phyloP scores from a whole-genome alignment of 225 moss, liverwort and hornwort species.

The Lunularia cruciata region DNA sequence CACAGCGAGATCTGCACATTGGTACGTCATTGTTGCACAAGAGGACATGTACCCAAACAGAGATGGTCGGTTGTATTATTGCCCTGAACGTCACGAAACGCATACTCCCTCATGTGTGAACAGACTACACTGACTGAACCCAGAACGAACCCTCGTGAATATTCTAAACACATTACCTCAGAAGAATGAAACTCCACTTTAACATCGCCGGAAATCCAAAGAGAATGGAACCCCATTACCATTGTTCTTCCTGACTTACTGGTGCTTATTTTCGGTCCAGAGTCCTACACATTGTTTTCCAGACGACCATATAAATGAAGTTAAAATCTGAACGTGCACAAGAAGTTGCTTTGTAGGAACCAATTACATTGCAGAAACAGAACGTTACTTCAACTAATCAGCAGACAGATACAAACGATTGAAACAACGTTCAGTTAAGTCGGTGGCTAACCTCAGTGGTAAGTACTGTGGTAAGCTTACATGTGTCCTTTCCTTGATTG shows the following conservation, averaged over 20 bases:
- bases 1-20: slow-evolving; percentile 13
- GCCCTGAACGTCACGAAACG: background rate
- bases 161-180: slow-evolving; percentile 26
- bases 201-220: slow-evolving; percentile 60
- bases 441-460: slow-evolving; percentile 2
- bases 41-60: slow-evolving; percentile 12
- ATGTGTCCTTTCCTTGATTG: slow-evolving; percentile 47
- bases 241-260: slow-evolving; percentile 50
- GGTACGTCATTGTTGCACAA: slow-evolving; percentile 16
- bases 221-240: slow-evolving; percentile 38
- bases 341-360: too few relatives aligned
- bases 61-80: slow-evolving; percentile 13
- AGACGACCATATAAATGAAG: too few relatives aligned
- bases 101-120: too few relatives aligned
- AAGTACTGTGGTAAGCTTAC: slow-evolving; percentile 27
- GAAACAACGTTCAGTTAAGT: too few relatives aligned
- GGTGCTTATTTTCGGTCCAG: slow-evolving; percentile 20
- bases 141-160: background rate
- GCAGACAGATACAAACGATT: too few relatives aligned
- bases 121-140: too few relatives aligned
- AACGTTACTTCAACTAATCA: too few relatives aligned
- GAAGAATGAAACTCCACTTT: slow-evolving; percentile 51
- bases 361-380: too few relatives aligned
- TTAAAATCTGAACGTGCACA: background rate
- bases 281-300: slow-evolving; percentile 34